These are phyloP conservation scores for Globisporangium takayamanum DNA, from an alignment of 352 stramenopile genomes.

Conservation along the genomic window DNA sequence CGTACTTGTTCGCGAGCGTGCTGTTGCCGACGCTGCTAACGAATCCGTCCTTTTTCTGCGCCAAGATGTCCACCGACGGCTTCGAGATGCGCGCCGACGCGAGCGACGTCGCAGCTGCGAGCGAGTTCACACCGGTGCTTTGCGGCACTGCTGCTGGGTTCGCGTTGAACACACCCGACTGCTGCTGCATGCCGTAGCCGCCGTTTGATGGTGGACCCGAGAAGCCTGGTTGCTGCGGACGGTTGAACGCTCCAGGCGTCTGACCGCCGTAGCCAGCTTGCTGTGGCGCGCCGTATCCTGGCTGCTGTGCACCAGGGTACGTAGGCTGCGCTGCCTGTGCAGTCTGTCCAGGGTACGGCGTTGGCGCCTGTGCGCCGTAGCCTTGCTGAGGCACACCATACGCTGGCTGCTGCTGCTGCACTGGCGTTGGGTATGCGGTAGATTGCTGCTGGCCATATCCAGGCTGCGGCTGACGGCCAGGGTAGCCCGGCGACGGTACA, in stretches of 20 bases:
- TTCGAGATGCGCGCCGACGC: conserved; percentile 75
- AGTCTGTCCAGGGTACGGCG: conserved; percentile 15
- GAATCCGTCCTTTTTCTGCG: conserved; percentile 80
- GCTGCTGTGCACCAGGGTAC: conserved; percentile 19
- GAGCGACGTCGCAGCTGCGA: conserved; percentile 43
- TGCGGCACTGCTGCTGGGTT: conserved; percentile 42
- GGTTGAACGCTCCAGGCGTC: conserved; percentile 26
- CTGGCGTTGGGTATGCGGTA: conserved; percentile 2
- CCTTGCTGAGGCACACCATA: conserved; percentile 3
- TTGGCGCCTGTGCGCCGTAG: conserved; percentile 19
- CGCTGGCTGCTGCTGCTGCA: conserved; percentile 12
- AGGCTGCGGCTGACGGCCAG: conserved; percentile 20
- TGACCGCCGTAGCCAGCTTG: conserved; percentile 39
- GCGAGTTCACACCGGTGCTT: conserved; percentile 62
- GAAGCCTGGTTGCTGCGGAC: conserved; percentile 33
- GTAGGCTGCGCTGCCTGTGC: not conserved
- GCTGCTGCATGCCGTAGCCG: conserved; percentile 20
- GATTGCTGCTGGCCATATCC: conserved; percentile 1
- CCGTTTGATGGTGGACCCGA: conserved; percentile 47
- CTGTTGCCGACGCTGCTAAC: conserved; percentile 84
- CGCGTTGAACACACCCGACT: conserved; percentile 26
- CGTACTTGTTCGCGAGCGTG: conserved; percentile 83
- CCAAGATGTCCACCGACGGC: conserved; percentile 74
- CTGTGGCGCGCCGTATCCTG: conserved; percentile 8
- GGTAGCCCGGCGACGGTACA: conserved; percentile 33